Percentiles rank a stretch among this genome's conserved stretches.
phyloP scores from a whole-genome alignment of 2,329 filamentous ascomycete species.

The Berkeleyomyces basicola region DNA sequence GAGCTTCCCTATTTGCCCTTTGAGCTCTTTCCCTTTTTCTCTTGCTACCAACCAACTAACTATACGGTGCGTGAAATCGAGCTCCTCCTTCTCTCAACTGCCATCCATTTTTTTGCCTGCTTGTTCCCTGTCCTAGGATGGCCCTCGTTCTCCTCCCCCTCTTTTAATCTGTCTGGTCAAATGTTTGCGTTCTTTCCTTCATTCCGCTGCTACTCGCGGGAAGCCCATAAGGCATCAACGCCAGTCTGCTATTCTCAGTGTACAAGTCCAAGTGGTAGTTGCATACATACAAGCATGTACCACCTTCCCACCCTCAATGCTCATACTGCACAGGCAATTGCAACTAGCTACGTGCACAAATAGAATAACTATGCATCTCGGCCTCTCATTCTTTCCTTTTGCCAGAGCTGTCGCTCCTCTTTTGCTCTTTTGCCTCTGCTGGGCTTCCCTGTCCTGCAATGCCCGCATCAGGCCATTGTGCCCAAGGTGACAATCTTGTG shows the following conservation, averaged over 20 bases:
- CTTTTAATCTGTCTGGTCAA: not conserved
- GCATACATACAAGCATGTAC: too few relatives aligned
- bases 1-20: too few relatives aligned
- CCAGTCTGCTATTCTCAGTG: not conserved
- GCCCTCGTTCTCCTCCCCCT: not conserved
- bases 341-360: too few relatives aligned
- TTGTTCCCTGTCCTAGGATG: not conserved
- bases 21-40: not conserved
- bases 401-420: not conserved
- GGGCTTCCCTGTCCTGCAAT: not conserved
- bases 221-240: not conserved
- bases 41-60: not conserved
- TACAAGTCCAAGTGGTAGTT: not conserved
- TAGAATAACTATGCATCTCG: not conserved
- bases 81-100: not conserved
- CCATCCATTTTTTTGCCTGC: not conserved
- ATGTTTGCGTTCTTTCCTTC: not conserved
- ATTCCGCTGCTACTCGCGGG: not conserved
- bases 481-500: not conserved
- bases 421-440: not conserved
- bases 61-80: too few relatives aligned
- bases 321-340: too few relatives aligned
- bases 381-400: not conserved
- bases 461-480: slow-evolving; percentile 1
- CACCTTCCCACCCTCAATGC: too few relatives aligned